Evolutionary conservation across 164 flowering plant species (phyloP).

Genomic region (Stephania yunnanensis): DNA sequence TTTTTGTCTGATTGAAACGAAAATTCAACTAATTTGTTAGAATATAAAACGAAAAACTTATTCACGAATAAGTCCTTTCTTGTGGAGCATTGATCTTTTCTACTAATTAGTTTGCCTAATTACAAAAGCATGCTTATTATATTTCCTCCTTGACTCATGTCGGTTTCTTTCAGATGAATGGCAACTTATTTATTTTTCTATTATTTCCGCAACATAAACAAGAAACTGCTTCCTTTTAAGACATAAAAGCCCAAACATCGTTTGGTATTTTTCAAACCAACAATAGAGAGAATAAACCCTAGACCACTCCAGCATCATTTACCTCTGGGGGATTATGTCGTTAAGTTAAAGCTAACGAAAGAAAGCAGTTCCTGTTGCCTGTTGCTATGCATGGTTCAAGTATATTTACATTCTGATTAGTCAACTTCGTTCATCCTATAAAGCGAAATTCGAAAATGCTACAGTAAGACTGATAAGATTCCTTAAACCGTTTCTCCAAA

Average conservation of each 20-base stretch:
- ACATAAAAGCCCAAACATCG: background rate
- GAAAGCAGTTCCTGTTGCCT: background rate
- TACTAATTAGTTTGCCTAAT: background rate
- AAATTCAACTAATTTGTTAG: background rate
- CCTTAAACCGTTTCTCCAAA: background rate
- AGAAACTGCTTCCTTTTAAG: background rate
- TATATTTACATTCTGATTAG: too few relatives aligned
- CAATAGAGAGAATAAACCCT: background rate
- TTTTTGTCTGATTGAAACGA: background rate
- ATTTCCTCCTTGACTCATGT: background rate
- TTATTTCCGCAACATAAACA: background rate
- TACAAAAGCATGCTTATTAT: too few relatives aligned
- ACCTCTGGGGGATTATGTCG: background rate
- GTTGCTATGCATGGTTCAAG: background rate
- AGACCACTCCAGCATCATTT: too few relatives aligned
- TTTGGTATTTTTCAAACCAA: background rate
- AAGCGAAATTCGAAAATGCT: background rate
- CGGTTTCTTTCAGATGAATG: too few relatives aligned
- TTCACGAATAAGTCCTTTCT: background rate
- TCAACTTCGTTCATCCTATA: background rate
- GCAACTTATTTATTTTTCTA: background rate
- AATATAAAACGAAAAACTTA: background rate
- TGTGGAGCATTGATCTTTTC: background rate
- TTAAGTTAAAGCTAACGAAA: background rate
- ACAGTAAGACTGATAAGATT: background rate